A percentile compares a stretch with the other conserved stretches of the same genome.
Conservation (phyloP, 345 rosid species). For the Citrus australasica region DNA sequence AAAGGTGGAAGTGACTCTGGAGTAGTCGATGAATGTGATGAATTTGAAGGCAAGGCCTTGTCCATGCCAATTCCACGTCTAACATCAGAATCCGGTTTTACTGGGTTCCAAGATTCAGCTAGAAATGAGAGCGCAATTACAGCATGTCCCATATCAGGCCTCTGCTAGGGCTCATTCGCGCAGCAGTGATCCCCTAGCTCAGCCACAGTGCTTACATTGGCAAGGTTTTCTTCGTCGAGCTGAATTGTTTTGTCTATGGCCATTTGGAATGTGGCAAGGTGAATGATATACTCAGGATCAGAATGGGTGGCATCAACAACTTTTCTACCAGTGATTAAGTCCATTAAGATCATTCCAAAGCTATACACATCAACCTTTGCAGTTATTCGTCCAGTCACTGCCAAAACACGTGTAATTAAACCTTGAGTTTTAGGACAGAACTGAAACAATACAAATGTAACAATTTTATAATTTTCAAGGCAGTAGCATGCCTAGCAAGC, state of each 20-base stretch:
- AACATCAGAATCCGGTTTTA: slow-evolving; percentile 25
- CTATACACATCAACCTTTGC: slow-evolving; percentile 8
- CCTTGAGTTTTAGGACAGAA: background rate
- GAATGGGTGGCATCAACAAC: background rate
- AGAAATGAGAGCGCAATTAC: slow-evolving; percentile 27
- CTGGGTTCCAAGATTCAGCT: slow-evolving; percentile 21
- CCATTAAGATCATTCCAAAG: slow-evolving; percentile 4
- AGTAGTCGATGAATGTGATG: too few relatives aligned
- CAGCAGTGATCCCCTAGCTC: slow-evolving; percentile 28
- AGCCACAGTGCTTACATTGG: slow-evolving; percentile 26
- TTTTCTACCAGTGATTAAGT: background rate
- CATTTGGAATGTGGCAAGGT: slow-evolving; percentile 29
- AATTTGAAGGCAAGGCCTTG: slow-evolving; percentile 1
- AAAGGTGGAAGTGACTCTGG: too few relatives aligned
- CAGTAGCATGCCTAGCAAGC: too few relatives aligned
- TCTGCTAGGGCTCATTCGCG: slow-evolving; percentile 14
- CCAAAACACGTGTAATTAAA: background rate
- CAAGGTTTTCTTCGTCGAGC: slow-evolving; percentile 12
- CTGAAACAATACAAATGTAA: background rate
- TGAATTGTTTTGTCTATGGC: slow-evolving; percentile 16
- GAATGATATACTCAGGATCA: slow-evolving; percentile 36
- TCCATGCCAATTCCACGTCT: slow-evolving; percentile 24
- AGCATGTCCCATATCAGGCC: slow-evolving; percentile 33
- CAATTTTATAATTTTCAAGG: too few relatives aligned
- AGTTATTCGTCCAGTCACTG: slow-evolving; percentile 6